A percentile compares a stretch with the other conserved stretches of the same genome.
Conservation (phyloP, 2,329 filamentous ascomycete species). For the Aspergillus flavus region DNA sequence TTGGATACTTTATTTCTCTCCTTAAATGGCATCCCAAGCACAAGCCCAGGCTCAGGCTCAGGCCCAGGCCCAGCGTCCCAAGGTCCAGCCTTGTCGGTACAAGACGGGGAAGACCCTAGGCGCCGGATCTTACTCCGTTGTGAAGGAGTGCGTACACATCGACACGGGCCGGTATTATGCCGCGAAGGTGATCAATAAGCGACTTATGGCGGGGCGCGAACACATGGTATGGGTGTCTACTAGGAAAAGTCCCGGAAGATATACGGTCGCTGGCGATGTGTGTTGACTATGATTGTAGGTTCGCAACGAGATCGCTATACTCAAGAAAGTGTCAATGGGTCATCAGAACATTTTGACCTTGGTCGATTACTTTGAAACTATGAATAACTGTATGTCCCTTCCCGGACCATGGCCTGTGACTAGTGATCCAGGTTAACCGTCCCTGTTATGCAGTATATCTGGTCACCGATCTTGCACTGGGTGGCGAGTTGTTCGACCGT, state of each 20-base stretch:
- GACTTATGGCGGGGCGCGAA: conserved; percentile 93
- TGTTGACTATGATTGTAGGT: conserved; percentile 58
- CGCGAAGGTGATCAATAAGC: conserved; percentile 98
- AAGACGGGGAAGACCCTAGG: conserved; percentile 98
- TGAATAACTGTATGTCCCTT: conserved; percentile 77
- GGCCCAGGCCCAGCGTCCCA: conserved; percentile 48
- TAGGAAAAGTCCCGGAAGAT: conserved; percentile 1
- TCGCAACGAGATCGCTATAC: conserved; percentile 94
- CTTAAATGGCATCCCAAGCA: conserved; percentile 35
- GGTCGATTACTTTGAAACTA: conserved; percentile 99
- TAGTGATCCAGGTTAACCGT: conserved; percentile 17
- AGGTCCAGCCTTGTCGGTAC: conserved; percentile 94
- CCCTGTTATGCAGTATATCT: conserved; percentile 69
- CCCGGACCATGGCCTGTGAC: not conserved
- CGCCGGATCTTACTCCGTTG: conserved; percentile 95
- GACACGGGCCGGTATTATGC: conserved; percentile 98
- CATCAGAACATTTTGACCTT: conserved; percentile 97
- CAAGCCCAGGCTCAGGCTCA: conserved; percentile 12
- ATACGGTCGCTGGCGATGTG: conserved; percentile 14
- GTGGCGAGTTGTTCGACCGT: conserved; percentile 95
- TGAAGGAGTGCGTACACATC: conserved; percentile 98
- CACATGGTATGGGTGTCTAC: conserved; percentile 73
- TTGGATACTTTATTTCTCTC: not conserved
- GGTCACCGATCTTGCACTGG: conserved; percentile 93
- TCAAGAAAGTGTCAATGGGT: conserved; percentile 98